Evolutionary conservation across 2,329 filamentous ascomycete genomes (phyloP).

Genomic region (Neurospora sp.): DNA sequence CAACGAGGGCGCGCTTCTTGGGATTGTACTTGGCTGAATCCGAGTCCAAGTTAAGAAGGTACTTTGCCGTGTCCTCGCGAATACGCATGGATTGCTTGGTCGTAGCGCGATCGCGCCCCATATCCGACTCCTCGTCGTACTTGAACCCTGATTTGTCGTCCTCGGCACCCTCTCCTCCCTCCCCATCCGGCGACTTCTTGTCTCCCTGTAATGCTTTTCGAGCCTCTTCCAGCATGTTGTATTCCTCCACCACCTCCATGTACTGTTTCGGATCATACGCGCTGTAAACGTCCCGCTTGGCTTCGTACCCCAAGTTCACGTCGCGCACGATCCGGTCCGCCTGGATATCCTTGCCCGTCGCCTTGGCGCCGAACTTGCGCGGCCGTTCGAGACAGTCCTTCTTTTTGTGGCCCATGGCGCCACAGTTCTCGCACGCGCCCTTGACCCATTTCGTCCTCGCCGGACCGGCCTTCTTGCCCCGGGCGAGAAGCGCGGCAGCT

Average conservation of each 20-base stretch:
- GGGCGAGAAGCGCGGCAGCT: slow-evolving; percentile 59
- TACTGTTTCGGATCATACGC: slow-evolving; percentile 92
- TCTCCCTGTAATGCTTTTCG: slow-evolving; percentile 36
- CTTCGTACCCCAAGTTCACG: slow-evolving; percentile 86
- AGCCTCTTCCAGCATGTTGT: slow-evolving; percentile 74
- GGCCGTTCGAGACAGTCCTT: slow-evolving; percentile 89
- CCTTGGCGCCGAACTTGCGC: slow-evolving; percentile 80
- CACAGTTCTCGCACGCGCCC: slow-evolving; percentile 97
- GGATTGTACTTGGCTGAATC: slow-evolving; percentile 98
- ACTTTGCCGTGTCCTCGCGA: slow-evolving; percentile 94
- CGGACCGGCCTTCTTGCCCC: slow-evolving; percentile 72
- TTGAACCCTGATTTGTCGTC: slow-evolving; percentile 52
- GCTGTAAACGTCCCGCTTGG: slow-evolving; percentile 96
- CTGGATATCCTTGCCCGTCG: slow-evolving; percentile 87
- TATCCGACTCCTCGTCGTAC: slow-evolving; percentile 92
- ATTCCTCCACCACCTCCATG: slow-evolving; percentile 76
- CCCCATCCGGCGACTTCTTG: slow-evolving; percentile 31
- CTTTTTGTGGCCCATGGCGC: slow-evolving; percentile 89
- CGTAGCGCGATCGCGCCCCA: slow-evolving; percentile 77
- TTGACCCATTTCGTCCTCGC: slow-evolving; percentile 96
- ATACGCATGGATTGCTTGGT: slow-evolving; percentile 76
- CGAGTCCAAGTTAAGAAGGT: slow-evolving; percentile 85
- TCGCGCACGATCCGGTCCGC: slow-evolving; percentile 83
- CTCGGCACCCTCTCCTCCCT: slow-evolving; percentile 39
- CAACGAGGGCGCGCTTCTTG: slow-evolving; percentile 85